Evolutionary conservation across 176 grass and related monocot genomes (phyloP).

Genomic region (Coix lacrymajobi): DNA sequence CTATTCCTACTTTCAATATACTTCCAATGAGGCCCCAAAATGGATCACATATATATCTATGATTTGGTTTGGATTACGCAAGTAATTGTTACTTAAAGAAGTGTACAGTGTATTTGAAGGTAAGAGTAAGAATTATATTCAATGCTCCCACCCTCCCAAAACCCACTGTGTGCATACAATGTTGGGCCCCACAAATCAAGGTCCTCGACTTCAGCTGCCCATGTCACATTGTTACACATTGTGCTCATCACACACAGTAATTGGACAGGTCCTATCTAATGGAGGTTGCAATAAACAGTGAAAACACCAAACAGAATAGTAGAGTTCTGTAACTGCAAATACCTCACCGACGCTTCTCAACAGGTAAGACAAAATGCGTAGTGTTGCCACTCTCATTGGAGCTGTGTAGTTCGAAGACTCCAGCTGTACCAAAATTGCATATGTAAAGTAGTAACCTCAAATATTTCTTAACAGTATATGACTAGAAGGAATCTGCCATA

Average conservation of each 20-base stretch:
- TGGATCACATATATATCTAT: too few relatives aligned
- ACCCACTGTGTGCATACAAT: too few relatives aligned
- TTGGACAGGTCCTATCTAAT: neutral
- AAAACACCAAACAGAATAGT: neutral
- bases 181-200: neutral
- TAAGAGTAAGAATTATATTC: too few relatives aligned
- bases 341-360: conserved; percentile 89
- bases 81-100: too few relatives aligned
- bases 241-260: neutral
- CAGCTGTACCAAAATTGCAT: conserved; percentile 54
- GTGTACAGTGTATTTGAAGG: too few relatives aligned
- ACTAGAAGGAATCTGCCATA: conserved; percentile 33
- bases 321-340: conserved; percentile 20
- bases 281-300: neutral
- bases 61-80: too few relatives aligned
- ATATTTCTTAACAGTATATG: neutral
- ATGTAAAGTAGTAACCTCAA: conserved; percentile 1
- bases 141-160: too few relatives aligned
- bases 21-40: too few relatives aligned
- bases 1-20: too few relatives aligned
- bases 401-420: conserved; percentile 78
- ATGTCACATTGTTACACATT: neutral
- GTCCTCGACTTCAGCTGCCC: neutral
- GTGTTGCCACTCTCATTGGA: conserved; percentile 60
- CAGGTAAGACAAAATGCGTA: conserved; percentile 90